phyloP scores from a whole-genome alignment of 805 yeast genomes.

The Crinitomyces ghanaensis region DNA sequence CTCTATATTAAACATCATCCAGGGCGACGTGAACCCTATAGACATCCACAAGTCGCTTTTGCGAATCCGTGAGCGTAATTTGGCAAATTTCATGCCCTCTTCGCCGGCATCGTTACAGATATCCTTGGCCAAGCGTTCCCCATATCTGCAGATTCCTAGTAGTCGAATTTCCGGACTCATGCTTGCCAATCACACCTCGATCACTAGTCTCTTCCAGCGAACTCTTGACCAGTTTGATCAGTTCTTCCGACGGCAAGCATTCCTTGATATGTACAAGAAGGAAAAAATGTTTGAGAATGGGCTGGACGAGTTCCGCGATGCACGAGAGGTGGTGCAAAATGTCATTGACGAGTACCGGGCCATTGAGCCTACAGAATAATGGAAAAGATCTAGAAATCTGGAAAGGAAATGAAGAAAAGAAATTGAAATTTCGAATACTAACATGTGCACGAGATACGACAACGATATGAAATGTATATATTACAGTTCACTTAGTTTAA shows the following conservation, averaged over 20 bases:
- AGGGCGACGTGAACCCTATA: slow-evolving; percentile 53
- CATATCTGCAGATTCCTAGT: slow-evolving; percentile 35
- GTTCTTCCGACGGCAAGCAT: slow-evolving; percentile 70
- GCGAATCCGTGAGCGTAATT: slow-evolving; percentile 30
- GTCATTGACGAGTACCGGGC: slow-evolving; percentile 71
- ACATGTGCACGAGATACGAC: no score
- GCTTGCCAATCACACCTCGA: slow-evolving; percentile 72
- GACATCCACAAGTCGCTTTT: slow-evolving; percentile 46
- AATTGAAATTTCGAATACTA: no score
- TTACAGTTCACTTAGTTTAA: no score
- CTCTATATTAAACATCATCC: slow-evolving; percentile 58
- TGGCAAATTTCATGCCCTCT: slow-evolving; percentile 73
- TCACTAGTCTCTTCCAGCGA: slow-evolving; percentile 52
- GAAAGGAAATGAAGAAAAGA: no score
- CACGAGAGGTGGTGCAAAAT: slow-evolving; percentile 62
- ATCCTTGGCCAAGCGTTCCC: slow-evolving; percentile 64
- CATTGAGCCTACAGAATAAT: no score
- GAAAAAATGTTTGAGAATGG: slow-evolving; percentile 31
- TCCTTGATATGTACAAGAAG: slow-evolving; percentile 60
- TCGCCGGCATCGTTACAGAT: slow-evolving; percentile 68
- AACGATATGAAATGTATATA: no score
- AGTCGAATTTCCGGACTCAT: slow-evolving; percentile 64
- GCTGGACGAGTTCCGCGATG: slow-evolving; percentile 64
- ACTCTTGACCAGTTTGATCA: slow-evolving; percentile 69
- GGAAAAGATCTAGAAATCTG: slow-evolving; percentile 40